Conservation (phyloP, 2,329 filamentous ascomycete species). For the Fusarium drepaniforme region DNA sequence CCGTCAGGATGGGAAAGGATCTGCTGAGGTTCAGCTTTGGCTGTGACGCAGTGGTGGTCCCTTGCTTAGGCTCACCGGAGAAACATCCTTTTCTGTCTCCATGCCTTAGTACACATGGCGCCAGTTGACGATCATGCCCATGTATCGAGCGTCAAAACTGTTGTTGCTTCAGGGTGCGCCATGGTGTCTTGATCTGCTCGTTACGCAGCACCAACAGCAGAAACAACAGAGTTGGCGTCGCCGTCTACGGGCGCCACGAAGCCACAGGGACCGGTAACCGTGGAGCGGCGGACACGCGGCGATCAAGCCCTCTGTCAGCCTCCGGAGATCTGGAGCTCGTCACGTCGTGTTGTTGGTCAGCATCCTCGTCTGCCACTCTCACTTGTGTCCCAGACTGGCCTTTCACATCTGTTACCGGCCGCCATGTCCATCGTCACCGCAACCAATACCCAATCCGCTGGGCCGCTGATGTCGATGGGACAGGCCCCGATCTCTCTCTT, state of each 20-base stretch:
- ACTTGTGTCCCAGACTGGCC: conserved; percentile 2
- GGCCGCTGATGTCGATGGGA: conserved; percentile 9
- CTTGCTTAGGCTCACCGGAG: conserved; percentile 12
- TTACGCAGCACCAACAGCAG: conserved; percentile 6
- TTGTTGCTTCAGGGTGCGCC: conserved; percentile 24
- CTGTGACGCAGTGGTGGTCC: background rate
- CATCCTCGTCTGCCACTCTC: background rate
- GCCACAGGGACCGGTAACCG: background rate
- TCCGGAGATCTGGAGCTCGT: conserved; percentile 23
- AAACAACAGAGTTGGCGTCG: conserved; percentile 6
- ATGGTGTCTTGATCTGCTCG: conserved; percentile 1
- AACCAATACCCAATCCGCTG: conserved; percentile 13
- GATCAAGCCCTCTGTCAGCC: conserved; percentile 24
- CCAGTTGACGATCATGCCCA: conserved; percentile 3
- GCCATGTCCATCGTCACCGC: conserved; percentile 8
- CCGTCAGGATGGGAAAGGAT: conserved; percentile 20
- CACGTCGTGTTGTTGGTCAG: conserved; percentile 7
- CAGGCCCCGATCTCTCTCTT: conserved; percentile 17
- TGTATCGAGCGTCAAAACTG: conserved; percentile 5
- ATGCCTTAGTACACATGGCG: conserved; percentile 3
- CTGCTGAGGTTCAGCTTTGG: conserved; percentile 14
- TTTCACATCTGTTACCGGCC: conserved; percentile 11
- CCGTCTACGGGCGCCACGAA: conserved; percentile 11
- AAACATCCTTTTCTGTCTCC: conserved; percentile 28
- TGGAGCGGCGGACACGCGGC: conserved; percentile 24